Conservation (phyloP, 352 stramenopile genomes). For the Globisporangium sylvaticum region DNA sequence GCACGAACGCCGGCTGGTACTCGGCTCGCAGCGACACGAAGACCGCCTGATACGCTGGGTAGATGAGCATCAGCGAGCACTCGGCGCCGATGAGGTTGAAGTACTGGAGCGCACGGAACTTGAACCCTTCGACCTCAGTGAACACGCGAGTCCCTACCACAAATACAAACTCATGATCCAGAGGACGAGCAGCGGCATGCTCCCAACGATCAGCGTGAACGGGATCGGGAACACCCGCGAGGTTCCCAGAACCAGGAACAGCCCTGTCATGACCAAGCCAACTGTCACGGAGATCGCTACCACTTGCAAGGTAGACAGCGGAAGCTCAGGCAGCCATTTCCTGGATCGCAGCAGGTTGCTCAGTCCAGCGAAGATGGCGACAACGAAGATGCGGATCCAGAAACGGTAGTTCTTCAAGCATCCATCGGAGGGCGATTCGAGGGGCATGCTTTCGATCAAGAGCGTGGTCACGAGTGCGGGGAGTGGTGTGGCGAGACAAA, state of each 20-base stretch:
- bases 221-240: neutral
- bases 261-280: no score
- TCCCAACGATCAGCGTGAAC: neutral
- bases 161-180: neutral
- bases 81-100: constrained; percentile 6
- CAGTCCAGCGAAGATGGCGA: neutral
- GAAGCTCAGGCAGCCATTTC: neutral
- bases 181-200: neutral
- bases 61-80: neutral
- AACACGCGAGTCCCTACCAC: neutral
- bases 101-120: constrained; percentile 3
- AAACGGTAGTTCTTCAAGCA: neutral
- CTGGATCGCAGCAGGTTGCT: neutral
- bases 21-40: neutral
- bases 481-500: neutral
- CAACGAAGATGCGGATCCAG: neutral
- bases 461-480: neutral
- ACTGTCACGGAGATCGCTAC: neutral
- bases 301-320: neutral
- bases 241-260: neutral
- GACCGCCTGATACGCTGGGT: neutral
- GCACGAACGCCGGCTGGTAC: neutral
- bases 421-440: neutral
- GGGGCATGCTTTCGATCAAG: neutral
- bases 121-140: neutral